Base-by-base conservation (phyloP, 202 grass and related monocot species). In the Alloteropsis angusta region DNA sequence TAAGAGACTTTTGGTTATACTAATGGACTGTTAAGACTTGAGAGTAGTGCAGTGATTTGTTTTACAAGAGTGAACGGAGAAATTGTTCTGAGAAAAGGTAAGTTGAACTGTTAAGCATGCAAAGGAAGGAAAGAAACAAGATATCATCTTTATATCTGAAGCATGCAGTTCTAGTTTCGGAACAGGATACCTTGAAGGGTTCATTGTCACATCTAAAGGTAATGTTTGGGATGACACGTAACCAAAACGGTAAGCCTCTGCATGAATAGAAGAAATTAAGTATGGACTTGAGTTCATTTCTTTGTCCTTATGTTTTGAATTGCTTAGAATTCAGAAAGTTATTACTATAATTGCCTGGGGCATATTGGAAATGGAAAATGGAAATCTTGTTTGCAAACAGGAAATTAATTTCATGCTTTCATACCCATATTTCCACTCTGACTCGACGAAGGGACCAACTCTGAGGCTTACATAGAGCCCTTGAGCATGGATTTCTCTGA, bases 361-460 rank as follows among this genome's bases (percentile, higher is more conserved):
- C 18, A 63, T 22, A 41, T 18, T 38, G 21, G 6, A 49, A 85
- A 37, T 44, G 5, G 9, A 71, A 49, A 85, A 37, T 44, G 5
- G 9, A 71, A 44, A 38, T 35, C 22, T 57, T 57, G 14, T 13
- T 17, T 53, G 34, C 3, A 25, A 6, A 16, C 14, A 52, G 42
- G 19, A 32, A 72, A 26, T 25, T 10, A 7, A 8, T 18, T 58
- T 50, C 19, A 63, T 64, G 34, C 50, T 72, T 49, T 19, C 80
- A 57, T 92, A 96, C 93, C 89, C 93, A 23, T 92, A 92, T 78
- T 90, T 88, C 93, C 93, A 96, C 73, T 96, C 93, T 1, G 93
- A 44, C 49, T 96, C 71, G 62, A 96, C 54, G 56, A 96, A 96
- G 14, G 93, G 93, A 37, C 89, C 93, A 9, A 96, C 65, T 59